Base-by-base conservation (phyloP, 2,329 filamentous ascomycete species). In the Pseudogymnoascus sp. region DNA sequence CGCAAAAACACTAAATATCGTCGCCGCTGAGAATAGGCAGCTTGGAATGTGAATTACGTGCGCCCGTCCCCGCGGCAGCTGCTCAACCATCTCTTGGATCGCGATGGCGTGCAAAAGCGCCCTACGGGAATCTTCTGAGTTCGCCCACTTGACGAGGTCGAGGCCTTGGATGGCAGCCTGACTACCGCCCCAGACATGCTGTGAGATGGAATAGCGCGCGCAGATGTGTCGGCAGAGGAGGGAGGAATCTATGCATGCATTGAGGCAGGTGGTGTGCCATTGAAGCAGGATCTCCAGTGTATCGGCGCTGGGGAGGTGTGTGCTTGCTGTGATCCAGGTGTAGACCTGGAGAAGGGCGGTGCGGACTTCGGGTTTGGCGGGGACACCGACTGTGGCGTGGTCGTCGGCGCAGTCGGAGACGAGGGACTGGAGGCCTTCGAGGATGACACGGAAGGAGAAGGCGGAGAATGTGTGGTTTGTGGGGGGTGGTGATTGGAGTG, bases 41-140 rank as follows among this genome's bases (percentile, higher is more conserved):
- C 73, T 76, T 1, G 78, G 78, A 73, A 80, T 79, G 66, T 79
- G 77, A 10, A 79, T 75, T 0, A 77, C 77, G 66, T 80, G 78
- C 1, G 78, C 77, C 10, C 78, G 73, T 1, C 78, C 78, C 23
- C 77, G 70, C 1, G 78, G 78, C 6, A 80, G 67, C 65, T 79
- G 75, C 63, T 79, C 78, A 10, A 80, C 70, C 11, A 80, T 79
- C 39, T 79, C 77, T 65, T 79, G 78, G 16, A 80, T 79, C 0
- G 77, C 77, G 39, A 78, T 74, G 1, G 78, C 77, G 43, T 80
- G 78, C 8, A 80, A 67, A 4, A 79, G 68, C 3, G 77, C 75
- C 34, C 74, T 71, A 3, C 76, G 74, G 5, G 77, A 78, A 62
- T 79, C 74, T 39, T 75, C 71, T 0, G 74, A 77, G 6, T 69